A percentile compares a stretch with the other conserved stretches of the same genome.
Evolutionary conservation across 345 rosid species (phyloP).

Genomic region (Microcos paniculata): DNA sequence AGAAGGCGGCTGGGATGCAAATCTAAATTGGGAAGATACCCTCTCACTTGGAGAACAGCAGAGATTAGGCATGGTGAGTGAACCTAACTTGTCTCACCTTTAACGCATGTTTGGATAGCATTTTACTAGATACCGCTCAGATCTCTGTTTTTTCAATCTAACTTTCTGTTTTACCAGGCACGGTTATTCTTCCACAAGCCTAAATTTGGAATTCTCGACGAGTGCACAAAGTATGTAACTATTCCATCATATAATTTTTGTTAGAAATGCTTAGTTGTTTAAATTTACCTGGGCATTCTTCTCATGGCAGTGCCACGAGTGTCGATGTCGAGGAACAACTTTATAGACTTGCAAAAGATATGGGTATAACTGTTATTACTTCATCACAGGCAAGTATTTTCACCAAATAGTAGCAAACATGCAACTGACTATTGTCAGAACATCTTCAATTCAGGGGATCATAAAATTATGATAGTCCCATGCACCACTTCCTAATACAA

Average conservation of each 20-base stretch:
- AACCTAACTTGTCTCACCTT: neutral
- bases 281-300: slow-evolving; percentile 5
- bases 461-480: neutral
- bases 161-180: slow-evolving; percentile 53
- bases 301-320: slow-evolving; percentile 74
- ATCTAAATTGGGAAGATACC: slow-evolving; percentile 81
- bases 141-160: slow-evolving; percentile 16
- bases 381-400: slow-evolving; percentile 75
- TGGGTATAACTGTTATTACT: slow-evolving; percentile 88
- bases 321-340: slow-evolving; percentile 97
- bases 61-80: slow-evolving; percentile 91
- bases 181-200: slow-evolving; percentile 96
- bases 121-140: neutral
- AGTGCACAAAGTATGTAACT: slow-evolving; percentile 87
- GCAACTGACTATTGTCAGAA: neutral
- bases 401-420: neutral
- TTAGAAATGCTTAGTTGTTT: neutral
- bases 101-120: neutral
- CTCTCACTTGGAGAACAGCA: slow-evolving; percentile 99
- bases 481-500: neutral
- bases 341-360: slow-evolving; percentile 70
- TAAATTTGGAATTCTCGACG: slow-evolving; percentile 88
- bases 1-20: slow-evolving; percentile 83
- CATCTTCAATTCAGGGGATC: neutral
- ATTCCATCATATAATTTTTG: slow-evolving; percentile 7